Evolutionary conservation across 495 filamentous ascomycete genomes (phyloP), one percentile per base, ranked within the genome.

Genomic region (Sporormia fimetaria): DNA sequence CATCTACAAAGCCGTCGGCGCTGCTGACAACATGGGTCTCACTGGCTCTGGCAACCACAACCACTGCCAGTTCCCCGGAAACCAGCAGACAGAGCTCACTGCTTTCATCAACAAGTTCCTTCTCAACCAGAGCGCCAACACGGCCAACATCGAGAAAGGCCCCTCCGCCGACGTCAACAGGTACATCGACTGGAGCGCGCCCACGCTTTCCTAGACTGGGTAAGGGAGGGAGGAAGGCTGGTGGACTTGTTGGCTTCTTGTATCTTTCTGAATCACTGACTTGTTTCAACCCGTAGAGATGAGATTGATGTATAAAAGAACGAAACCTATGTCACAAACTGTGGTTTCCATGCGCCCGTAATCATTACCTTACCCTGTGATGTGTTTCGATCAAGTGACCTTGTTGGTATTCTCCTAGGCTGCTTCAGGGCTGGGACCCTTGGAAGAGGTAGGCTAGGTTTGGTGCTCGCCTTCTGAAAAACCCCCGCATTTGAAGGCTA

Each of bases 71-170:
- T 75, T 76, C 60, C 71, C 71, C 2, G 61, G 54, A 10, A 53
- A 55, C 16, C 61, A 70, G 54, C 56, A 64, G 36, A 22, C 63
- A n/a, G 67, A 74, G 32, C 60, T 76, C 35, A 69, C 57, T 5
- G 59, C 66, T 2, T 76, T 67, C 58, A 66, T 74, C 45, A 62
- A 68, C 49, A 66, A 67, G 55, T 76, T 67, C 58, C 50, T 75
- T 38, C 54, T 72, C 43, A 57, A 56, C 21, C 39, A 56, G 24
- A 23, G 24, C 11, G 40, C 38, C 12, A 51, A 45, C 40, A 63
- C 57, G n/a, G 53, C 55, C n/a, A 44, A 56, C 24, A 41, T 57
- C 11, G 57, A 57, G 52, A 62, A 56, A 17, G 53, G 61, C 40
- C 23, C 22, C 15, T 22, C 34, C 9, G 40, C 21, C 8, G 43